Percentiles rank a stretch among this genome's conserved stretches.
Conservation (phyloP, 2,329 filamentous ascomycete genomes). For the Coccinonectria pachysandricola region DNA sequence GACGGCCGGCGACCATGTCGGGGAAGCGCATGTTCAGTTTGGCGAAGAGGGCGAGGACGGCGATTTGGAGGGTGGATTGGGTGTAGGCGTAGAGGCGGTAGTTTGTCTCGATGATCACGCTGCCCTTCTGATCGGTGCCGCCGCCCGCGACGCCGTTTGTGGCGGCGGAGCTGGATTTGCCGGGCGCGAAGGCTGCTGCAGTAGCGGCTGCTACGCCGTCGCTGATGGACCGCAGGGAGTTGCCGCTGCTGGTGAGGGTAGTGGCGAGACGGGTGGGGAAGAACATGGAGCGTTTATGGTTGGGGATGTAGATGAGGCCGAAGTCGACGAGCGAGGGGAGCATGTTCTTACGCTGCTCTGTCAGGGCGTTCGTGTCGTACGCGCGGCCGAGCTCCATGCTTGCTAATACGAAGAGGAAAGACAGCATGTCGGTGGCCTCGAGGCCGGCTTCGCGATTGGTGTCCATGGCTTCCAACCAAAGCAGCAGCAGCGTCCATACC, state of each 20-base stretch:
- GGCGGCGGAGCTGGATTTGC: conserved; percentile 27
- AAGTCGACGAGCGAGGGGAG: conserved; percentile 86
- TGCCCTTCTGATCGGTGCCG: conserved; percentile 50
- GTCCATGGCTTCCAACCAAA: conserved; percentile 82
- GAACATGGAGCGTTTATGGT: conserved; percentile 49
- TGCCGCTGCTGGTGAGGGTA: conserved; percentile 77
- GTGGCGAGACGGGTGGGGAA: conserved; percentile 93
- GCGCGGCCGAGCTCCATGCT: conserved; percentile 84
- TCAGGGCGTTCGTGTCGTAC: conserved; percentile 79
- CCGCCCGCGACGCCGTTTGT: conserved; percentile 9
- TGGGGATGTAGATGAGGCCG: conserved; percentile 72
- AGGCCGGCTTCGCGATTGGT: conserved; percentile 48
- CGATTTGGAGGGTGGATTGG: conserved; percentile 84
- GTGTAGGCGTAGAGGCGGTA: conserved; percentile 98
- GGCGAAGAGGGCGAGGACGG: conserved; percentile 82
- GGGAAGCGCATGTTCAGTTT: conserved; percentile 84
- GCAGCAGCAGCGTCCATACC: conserved; percentile 88
- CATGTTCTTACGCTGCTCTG: conserved; percentile 74
- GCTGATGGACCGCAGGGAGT: conserved; percentile 59
- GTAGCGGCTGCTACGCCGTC: conserved; percentile 60
- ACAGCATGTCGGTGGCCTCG: conserved; percentile 87
- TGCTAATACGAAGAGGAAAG: conserved; percentile 91
- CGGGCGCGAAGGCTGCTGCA: conserved; percentile 28
- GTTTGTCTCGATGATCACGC: conserved; percentile 95
- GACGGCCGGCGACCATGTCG: conserved; percentile 84